Conservation (phyloP, 2,329 filamentous ascomycete genomes). For the Cladosporium sp. region DNA sequence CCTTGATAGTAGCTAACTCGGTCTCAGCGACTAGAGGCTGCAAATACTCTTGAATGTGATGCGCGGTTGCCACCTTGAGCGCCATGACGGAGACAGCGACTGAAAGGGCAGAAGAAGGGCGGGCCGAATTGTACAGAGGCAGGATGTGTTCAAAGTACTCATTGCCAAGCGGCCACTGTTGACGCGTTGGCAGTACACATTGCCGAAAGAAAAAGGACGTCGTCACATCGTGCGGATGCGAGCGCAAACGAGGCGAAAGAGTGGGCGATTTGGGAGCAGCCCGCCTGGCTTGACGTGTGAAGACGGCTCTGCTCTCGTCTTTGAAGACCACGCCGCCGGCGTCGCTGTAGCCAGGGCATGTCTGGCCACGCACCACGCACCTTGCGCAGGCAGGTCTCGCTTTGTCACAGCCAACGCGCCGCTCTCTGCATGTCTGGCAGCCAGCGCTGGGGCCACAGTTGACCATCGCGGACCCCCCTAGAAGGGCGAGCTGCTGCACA, state of each 20-base stretch:
- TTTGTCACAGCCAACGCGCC: slow-evolving; percentile 15
- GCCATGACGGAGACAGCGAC: background rate
- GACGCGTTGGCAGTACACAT: background rate
- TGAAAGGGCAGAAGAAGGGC: background rate
- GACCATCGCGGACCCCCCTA: too few relatives aligned
- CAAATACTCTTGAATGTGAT: background rate
- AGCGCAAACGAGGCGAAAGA: background rate
- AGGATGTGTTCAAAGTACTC: background rate
- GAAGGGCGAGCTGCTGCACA: too few relatives aligned
- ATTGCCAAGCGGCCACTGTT: background rate
- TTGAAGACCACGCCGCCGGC: background rate
- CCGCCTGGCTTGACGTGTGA: background rate
- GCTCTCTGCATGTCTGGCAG: slow-evolving; percentile 13
- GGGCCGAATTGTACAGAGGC: background rate
- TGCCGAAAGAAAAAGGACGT: background rate
- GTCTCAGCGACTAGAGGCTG: background rate
- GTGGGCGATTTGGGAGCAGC: background rate
- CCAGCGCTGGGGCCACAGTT: slow-evolving; percentile 8
- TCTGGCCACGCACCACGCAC: slow-evolving; percentile 9
- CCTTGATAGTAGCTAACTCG: background rate
- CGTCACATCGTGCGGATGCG: background rate
- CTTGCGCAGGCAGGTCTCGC: slow-evolving; percentile 11
- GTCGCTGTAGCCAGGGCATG: slow-evolving; percentile 12
- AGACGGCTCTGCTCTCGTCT: background rate
- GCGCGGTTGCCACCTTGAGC: background rate